A percentile compares a stretch with the other conserved stretches of the same genome.
phyloP scores from a whole-genome alignment of 2,329 filamentous ascomycete species.

The Sphaerulina vaccinii region DNA sequence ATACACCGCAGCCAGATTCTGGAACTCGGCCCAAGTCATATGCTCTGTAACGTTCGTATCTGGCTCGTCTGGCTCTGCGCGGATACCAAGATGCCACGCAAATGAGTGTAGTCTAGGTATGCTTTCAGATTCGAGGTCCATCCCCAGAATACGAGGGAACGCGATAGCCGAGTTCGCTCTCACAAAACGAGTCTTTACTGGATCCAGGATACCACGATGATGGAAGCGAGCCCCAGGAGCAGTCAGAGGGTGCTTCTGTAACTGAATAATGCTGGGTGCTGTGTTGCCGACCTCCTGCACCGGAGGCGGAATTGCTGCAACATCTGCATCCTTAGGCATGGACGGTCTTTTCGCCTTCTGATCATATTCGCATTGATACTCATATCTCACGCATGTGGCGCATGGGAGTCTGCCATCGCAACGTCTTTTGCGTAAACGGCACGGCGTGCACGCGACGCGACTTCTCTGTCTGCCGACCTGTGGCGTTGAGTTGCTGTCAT shows the following conservation, averaged over 20 bases:
- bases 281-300: slow-evolving; percentile 26
- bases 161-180: slow-evolving; percentile 49
- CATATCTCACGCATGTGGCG: slow-evolving; percentile 38
- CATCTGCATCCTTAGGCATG: slow-evolving; percentile 27
- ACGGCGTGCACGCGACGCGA: slow-evolving; percentile 38
- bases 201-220: slow-evolving; percentile 38
- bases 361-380: slow-evolving; percentile 39
- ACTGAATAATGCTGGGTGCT: slow-evolving; percentile 33
- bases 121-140: slow-evolving; percentile 54
- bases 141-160: slow-evolving; percentile 54
- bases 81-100: slow-evolving; percentile 51
- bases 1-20: slow-evolving; percentile 43
- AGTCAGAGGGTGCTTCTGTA: slow-evolving; percentile 37
- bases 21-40: slow-evolving; percentile 34
- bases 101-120: slow-evolving; percentile 57
- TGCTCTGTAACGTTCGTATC: slow-evolving; percentile 30
- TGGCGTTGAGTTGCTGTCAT: slow-evolving; percentile 18
- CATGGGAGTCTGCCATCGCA: slow-evolving; percentile 37
- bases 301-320: slow-evolving; percentile 27
- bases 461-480: slow-evolving; percentile 34
- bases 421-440: slow-evolving; percentile 34
- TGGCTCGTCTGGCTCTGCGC: slow-evolving; percentile 30
- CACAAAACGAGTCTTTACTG: slow-evolving; percentile 38
- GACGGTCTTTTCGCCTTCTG: slow-evolving; percentile 32
- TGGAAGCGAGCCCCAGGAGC: slow-evolving; percentile 38